Evolutionary conservation across 208 protist species (phyloP), one percentile per base, ranked within the genome.

Genomic region (Leishmania turanica): DNA sequence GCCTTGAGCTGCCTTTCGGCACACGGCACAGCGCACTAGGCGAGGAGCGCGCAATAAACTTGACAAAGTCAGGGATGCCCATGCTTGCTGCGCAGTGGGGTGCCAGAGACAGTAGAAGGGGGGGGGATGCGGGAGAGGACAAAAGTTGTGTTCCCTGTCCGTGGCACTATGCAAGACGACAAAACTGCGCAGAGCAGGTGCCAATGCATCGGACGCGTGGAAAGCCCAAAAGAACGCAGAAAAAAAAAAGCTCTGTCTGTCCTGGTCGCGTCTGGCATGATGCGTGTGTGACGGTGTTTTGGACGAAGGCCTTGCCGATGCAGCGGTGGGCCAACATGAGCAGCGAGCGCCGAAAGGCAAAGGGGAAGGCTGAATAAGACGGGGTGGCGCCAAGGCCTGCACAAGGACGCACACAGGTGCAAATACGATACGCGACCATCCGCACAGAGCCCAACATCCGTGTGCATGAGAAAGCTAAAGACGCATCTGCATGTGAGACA

Each of bases 21-120:
- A 97, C 47, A 5, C 88, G 88, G 62, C 88, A 93, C 37, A 97
- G 79, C 69, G 94, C 90, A 3, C 76, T 82, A 5, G 92, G 94
- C 6, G 92, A 88, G 17, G 84, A 86, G 68, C 93, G 88, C 24
- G 90, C 86, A 19, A 90, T 89, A 84, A 95, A 97, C 85, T 96
- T 96, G 3, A 96, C 82, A 47, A 97, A 92, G 72, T 97, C 94
- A 24, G 94, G 94, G 82, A 97, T 78, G 58, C 94, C 94, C 94
- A 97, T 84, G 51, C 3, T 80, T 60, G 27, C 71, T 60, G 24
- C 8, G 27, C 24, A 49, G 65, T 24, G 19, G 15, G 9, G 34
- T 72, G 9, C 3, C 19, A 31, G 34, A 42, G 27, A 72, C 34
- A 13, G 42, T 34, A 51, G 9, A 51, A 49, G 37, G 7, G 42